Evolutionary conservation across 805 yeast genomes (phyloP).

Genomic region (Yarrowia sp.): DNA sequence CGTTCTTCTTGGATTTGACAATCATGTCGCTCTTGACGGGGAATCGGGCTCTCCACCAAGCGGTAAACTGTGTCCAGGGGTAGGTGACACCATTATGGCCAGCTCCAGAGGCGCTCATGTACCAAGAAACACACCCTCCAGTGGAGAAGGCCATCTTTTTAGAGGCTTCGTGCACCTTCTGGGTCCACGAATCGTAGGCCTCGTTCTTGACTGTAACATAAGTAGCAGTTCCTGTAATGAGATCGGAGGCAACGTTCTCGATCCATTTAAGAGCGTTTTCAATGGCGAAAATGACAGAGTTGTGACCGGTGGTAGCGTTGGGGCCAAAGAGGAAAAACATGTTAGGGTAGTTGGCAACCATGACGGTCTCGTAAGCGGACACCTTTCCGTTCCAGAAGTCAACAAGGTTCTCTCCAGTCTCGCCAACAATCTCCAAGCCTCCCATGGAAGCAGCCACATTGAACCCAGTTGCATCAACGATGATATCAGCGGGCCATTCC

Average conservation of each 20-base stretch:
- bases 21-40: background rate
- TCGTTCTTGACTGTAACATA: constrained; percentile 26
- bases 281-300: constrained; percentile 28
- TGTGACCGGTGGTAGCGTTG: constrained; percentile 30
- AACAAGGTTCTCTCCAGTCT: constrained; percentile 24
- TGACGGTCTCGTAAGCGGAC: constrained; percentile 29
- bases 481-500: constrained; percentile 28
- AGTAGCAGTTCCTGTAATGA: constrained; percentile 21
- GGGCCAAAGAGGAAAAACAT: constrained; percentile 29
- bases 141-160: constrained; percentile 23
- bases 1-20: constrained; percentile 6
- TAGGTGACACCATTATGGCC: constrained; percentile 27
- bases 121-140: constrained; percentile 31
- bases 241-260: constrained; percentile 23
- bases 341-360: constrained; percentile 29
- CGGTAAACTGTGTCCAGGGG: constrained; percentile 29
- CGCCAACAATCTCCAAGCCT: constrained; percentile 23
- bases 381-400: constrained; percentile 13
- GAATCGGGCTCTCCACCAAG: constrained; percentile 28
- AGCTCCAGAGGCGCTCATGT: constrained; percentile 23
- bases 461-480: constrained; percentile 30
- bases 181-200: constrained; percentile 28
- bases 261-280: constrained; percentile 28
- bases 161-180: constrained; percentile 23
- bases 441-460: constrained; percentile 22